Conservation (phyloP, 768 basidiomycete species). For the Podaxis carcinomalis region DNA sequence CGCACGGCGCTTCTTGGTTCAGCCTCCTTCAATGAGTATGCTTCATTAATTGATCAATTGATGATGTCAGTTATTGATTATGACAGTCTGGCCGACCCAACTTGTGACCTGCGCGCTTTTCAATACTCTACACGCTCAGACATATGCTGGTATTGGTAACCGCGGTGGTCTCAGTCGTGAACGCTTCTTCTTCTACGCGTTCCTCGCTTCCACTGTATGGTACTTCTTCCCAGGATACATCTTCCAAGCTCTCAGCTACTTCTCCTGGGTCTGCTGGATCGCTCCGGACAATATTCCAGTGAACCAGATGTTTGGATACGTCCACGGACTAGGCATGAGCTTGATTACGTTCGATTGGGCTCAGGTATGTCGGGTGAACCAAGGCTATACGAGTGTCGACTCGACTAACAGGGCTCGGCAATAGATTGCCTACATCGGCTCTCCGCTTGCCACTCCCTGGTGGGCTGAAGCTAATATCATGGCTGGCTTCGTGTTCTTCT, state of each 20-base stretch:
- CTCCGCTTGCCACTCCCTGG: slow-evolving; percentile 78
- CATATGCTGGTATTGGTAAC: slow-evolving; percentile 61
- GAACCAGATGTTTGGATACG: slow-evolving; percentile 75
- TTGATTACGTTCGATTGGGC: slow-evolving; percentile 81
- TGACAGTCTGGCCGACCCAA: slow-evolving; percentile 73
- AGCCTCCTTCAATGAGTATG: slow-evolving; percentile 67
- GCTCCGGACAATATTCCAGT: slow-evolving; percentile 62
- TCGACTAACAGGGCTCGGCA: slow-evolving; percentile 3
- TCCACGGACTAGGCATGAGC: slow-evolving; percentile 62
- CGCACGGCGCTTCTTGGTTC: slow-evolving; percentile 71
- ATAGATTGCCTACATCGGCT: slow-evolving; percentile 59
- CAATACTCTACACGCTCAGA: slow-evolving; percentile 77
- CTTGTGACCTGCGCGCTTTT: slow-evolving; percentile 72
- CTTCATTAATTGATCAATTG: not conserved
- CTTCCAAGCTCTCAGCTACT: slow-evolving; percentile 61
- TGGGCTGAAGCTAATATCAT: slow-evolving; percentile 76
- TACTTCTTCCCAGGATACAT: slow-evolving; percentile 72
- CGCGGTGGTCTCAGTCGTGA: slow-evolving; percentile 69
- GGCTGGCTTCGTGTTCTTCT: slow-evolving; percentile 61
- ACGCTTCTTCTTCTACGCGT: slow-evolving; percentile 70
- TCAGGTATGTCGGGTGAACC: slow-evolving; percentile 38
- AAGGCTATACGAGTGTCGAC: not conserved
- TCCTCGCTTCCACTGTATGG: slow-evolving; percentile 55
- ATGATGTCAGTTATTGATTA: slow-evolving; percentile 7
- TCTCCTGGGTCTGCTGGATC: slow-evolving; percentile 62